These are phyloP conservation scores for Trametes sanguinea DNA, from an alignment of 768 basidiomycete genomes.

Conservation along the genomic window DNA sequence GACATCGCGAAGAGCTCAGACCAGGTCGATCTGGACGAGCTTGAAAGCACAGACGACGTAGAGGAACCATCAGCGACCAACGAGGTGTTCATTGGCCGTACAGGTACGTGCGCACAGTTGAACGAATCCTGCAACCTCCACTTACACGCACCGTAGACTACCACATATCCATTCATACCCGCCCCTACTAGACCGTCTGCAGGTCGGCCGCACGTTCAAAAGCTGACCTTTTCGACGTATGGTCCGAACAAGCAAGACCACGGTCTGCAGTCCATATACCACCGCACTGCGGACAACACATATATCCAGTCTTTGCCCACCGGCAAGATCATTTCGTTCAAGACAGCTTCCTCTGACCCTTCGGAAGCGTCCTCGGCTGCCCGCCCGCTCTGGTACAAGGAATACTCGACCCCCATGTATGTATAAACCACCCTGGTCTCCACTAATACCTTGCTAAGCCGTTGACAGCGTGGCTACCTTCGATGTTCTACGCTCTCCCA, in stretches of 20 bases:
- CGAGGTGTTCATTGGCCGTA: conserved; percentile 66
- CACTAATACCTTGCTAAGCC: too few species aligned
- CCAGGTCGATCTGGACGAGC: conserved; percentile 53
- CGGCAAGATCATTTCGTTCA: conserved; percentile 80
- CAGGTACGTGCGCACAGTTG: conserved; percentile 46
- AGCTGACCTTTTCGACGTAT: conserved; percentile 88
- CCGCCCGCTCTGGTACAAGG: conserved; percentile 56
- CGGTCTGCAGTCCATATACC: conserved; percentile 70
- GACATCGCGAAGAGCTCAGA: conserved; percentile 45
- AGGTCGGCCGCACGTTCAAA: conserved; percentile 59
- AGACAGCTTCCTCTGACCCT: conserved; percentile 37
- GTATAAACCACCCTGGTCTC: too few species aligned
- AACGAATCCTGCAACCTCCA: not conserved
- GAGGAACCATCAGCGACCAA: conserved; percentile 29
- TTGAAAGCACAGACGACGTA: conserved; percentile 52
- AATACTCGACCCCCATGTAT: conserved; percentile 72
- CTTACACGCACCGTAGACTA: conserved; percentile 60
- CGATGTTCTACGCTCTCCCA: conserved; percentile 59
- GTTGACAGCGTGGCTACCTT: conserved; percentile 74
- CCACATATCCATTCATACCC: conserved; percentile 79
- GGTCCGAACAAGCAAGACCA: conserved; percentile 90
- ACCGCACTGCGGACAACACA: conserved; percentile 70
- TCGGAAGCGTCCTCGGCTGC: conserved; percentile 37
- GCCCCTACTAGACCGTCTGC: conserved; percentile 42
- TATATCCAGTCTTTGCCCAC: conserved; percentile 83